These are phyloP conservation scores for Hyaloperonospora brassicae DNA, from an alignment of 352 stramenopile species.

Conservation along the genomic window DNA sequence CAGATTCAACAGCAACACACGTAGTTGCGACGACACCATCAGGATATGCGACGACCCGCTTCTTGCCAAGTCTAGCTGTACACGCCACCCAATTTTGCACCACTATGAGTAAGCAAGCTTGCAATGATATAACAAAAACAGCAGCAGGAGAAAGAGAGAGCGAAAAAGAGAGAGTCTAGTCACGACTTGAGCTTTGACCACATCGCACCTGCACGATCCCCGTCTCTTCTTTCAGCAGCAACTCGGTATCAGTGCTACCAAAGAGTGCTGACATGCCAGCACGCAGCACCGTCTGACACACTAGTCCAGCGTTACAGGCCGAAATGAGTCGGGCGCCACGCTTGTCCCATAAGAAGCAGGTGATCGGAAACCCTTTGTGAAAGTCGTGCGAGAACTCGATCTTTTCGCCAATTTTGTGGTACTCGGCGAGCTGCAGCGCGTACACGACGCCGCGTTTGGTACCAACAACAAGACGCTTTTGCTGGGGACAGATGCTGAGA, in stretches of 20 bases:
- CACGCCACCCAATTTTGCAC: too few species aligned
- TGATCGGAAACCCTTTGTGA: constrained; percentile 69
- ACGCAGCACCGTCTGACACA: constrained; percentile 69
- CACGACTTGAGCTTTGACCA: too few species aligned
- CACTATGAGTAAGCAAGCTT: too few species aligned
- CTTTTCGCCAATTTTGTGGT: constrained; percentile 84
- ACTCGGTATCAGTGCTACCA: constrained; percentile 69
- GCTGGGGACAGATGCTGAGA: constrained; percentile 69
- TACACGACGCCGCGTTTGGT: constrained; percentile 76
- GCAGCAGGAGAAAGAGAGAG: background rate
- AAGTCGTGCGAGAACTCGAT: constrained; percentile 85
- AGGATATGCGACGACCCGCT: constrained; percentile 51
- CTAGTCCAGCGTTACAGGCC: constrained; percentile 67
- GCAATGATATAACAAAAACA: constrained; percentile 8
- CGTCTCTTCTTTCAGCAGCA: constrained; percentile 81
- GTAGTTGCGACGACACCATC: constrained; percentile 77
- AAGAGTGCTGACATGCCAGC: constrained; percentile 81
- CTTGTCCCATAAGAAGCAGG: constrained; percentile 76
- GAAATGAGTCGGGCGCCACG: constrained; percentile 66
- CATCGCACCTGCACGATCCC: constrained; percentile 69
- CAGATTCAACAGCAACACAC: constrained; percentile 73
- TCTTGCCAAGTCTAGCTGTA: constrained; percentile 57
- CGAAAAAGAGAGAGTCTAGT: too few species aligned
- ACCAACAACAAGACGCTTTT: constrained; percentile 76
- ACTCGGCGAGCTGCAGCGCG: constrained; percentile 69